These are phyloP conservation scores for Coniella lustricola DNA, from an alignment of 2,329 filamentous ascomycete genomes.

Conservation along the genomic window DNA sequence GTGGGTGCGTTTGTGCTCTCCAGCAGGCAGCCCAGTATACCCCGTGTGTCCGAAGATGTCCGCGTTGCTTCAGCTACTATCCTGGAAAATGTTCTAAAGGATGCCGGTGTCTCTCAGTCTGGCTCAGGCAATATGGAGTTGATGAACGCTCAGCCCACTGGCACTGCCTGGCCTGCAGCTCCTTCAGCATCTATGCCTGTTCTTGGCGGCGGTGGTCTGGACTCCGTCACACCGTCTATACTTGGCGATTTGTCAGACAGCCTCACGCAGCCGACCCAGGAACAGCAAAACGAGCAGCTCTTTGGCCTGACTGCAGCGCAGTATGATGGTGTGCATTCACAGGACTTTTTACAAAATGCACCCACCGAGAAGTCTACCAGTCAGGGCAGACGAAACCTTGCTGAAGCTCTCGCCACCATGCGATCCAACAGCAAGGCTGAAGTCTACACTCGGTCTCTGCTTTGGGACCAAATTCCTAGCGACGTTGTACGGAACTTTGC, in stretches of 20 bases:
- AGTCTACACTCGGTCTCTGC: constrained; percentile 83
- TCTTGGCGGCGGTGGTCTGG: constrained; percentile 38
- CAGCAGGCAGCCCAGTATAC: constrained; percentile 69
- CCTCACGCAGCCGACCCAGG: constrained; percentile 68
- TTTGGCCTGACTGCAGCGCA: constrained; percentile 81
- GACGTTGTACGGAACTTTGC: constrained; percentile 91
- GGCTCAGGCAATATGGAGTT: constrained; percentile 34
- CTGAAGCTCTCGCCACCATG: constrained; percentile 74
- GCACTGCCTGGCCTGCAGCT: constrained; percentile 39
- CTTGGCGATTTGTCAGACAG: constrained; percentile 61
- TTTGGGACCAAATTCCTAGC: constrained; percentile 89
- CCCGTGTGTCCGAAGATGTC: constrained; percentile 72
- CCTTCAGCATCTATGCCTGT: constrained; percentile 29
- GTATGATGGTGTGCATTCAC: constrained; percentile 76
- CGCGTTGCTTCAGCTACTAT: constrained; percentile 71
- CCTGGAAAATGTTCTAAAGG: constrained; percentile 75
- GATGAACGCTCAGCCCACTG: constrained; percentile 46
- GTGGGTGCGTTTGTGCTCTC: constrained; percentile 95
- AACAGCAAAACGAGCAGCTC: constrained; percentile 81
- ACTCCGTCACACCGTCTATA: constrained; percentile 48
- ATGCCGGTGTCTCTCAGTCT: constrained; percentile 55
- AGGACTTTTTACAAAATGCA: constrained; percentile 60
- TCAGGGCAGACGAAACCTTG: constrained; percentile 65
- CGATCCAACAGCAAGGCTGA: constrained; percentile 70
- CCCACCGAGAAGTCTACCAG: constrained; percentile 46